These are phyloP conservation scores for Glonium stellatum DNA, from an alignment of 495 filamentous ascomycete species.

Conservation along the genomic window DNA sequence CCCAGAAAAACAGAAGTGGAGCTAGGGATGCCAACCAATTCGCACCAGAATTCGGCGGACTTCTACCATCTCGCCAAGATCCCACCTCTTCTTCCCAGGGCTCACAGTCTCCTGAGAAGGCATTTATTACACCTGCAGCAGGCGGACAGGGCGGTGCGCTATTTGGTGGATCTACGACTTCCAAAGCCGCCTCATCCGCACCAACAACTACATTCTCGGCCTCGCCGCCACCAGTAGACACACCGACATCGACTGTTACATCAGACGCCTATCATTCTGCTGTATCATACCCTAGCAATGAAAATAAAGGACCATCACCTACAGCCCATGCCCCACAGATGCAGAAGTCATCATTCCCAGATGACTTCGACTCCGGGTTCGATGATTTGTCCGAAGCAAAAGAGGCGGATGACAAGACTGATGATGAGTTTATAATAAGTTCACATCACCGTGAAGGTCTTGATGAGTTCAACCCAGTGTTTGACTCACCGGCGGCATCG, in stretches of 20 bases:
- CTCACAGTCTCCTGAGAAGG: constrained; percentile 31
- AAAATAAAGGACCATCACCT: constrained; percentile 27
- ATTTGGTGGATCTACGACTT: constrained; percentile 25
- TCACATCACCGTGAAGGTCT: constrained; percentile 40
- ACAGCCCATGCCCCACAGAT: constrained; percentile 34
- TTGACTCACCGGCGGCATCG: constrained; percentile 45
- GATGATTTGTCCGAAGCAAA: constrained; percentile 82
- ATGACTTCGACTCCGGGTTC: constrained; percentile 79
- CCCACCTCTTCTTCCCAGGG: constrained; percentile 46
- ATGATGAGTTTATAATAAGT: constrained; percentile 49
- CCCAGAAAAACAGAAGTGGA: constrained; percentile 31
- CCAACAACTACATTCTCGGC: constrained; percentile 12
- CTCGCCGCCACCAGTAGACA: constrained; percentile 28
- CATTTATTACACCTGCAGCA: constrained; percentile 16
- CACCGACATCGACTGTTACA: constrained; percentile 30
- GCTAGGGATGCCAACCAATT: constrained; percentile 41
- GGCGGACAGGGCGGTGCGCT: constrained; percentile 28
- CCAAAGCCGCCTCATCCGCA: constrained; percentile 12
- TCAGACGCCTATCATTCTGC: constrained; percentile 36
- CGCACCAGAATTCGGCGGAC: constrained; percentile 55
- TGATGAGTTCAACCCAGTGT: constrained; percentile 65
- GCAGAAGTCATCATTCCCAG: constrained; percentile 47
- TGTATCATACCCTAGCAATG: constrained; percentile 27
- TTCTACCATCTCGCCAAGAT: constrained; percentile 52
- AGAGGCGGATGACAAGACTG: constrained; percentile 67